Percentiles rank a stretch among this genome's conserved stretches.
Conservation (phyloP, 768 basidiomycete species). For the Boletus tylopilopsis region DNA sequence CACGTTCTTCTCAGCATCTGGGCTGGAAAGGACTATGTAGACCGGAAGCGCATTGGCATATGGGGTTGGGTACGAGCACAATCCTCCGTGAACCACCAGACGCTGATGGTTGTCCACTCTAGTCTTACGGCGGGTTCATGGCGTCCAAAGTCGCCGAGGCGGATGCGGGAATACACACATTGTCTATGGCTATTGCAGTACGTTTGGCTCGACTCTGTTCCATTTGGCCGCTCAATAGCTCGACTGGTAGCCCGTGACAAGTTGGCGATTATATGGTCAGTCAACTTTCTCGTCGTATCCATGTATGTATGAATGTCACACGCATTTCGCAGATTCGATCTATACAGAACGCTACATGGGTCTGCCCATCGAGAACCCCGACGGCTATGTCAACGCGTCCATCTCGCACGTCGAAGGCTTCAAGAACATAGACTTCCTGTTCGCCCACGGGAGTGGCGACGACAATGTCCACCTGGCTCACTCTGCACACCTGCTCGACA, state of each 20-base stretch:
- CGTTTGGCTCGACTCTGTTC: conserved; percentile 26
- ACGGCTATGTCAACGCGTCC: conserved; percentile 87
- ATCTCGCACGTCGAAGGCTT: conserved; percentile 89
- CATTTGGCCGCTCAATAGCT: conserved; percentile 9
- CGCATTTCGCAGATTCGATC: conserved; percentile 63
- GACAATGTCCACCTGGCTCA: conserved; percentile 97
- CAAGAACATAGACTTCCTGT: conserved; percentile 69
- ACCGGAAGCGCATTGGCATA: conserved; percentile 83
- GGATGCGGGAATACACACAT: conserved; percentile 81
- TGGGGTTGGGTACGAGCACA: conserved; percentile 90
- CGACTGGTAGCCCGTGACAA: conserved; percentile 69
- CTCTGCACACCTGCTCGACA: conserved; percentile 86
- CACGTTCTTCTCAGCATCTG: conserved; percentile 50
- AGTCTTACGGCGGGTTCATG: conserved; percentile 98
- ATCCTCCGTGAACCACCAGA: neutral
- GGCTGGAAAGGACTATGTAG: conserved; percentile 86
- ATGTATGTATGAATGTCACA: neutral
- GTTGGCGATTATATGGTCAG: conserved; percentile 79
- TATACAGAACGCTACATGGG: conserved; percentile 99
- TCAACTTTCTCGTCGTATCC: neutral
- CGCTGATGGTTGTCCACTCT: conserved; percentile 2
- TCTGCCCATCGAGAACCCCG: conserved; percentile 69
- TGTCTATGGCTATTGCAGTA: conserved; percentile 90
- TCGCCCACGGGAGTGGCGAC: conserved; percentile 92
- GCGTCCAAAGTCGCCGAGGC: conserved; percentile 90